Evolutionary conservation across 2,329 filamentous ascomycete species (phyloP), one percentile per base, ranked within the genome.

Genomic region (Penicillium hordei): DNA sequence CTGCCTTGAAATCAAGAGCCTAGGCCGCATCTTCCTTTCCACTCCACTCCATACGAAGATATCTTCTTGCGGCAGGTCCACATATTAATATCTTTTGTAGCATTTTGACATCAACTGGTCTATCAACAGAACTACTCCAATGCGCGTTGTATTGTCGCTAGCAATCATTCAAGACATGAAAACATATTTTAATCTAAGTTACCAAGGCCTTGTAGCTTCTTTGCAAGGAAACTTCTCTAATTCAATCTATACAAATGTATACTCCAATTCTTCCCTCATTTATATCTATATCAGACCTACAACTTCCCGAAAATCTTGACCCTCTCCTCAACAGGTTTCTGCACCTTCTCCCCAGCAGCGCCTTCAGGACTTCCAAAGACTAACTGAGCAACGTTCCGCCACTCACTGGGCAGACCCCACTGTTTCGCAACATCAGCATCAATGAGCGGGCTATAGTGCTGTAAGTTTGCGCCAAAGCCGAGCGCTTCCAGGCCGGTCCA

Each of bases 361-460:
- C 75, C 84, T 21, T 79, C 80, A 52, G 79, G 81, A 61, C 71
- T 72, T 63, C 91, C 91, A 76, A 96, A 94, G 68, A 96, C 91
- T 64, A 97, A 80, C 82, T 96, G 91, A 25, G 89, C 88, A 71
- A 88, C 85, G 63, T 96, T 83, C 70, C 84, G 85, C 91, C 92
- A 96, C 67, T 83, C 82, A 19, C 77, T 70, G 43, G 90, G 89
- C 33, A 96, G 68, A 57, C 82, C 82, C 89, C 90, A 96, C 66
- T 85, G 79, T 61, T 79, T 79, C 44, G 82, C 78, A 52, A 92
- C 88, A 78, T 87, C 85, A 64, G 82, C 81, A 77, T 96, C 89
- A 66, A 95, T 85, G 58, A 96, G 76, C 21, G 91, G 91, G 83
- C 91, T 94, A 82, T 96, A 96, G 81, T 96, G 92, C 82, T 96